Base-by-base conservation (phyloP, 2,329 filamentous ascomycete species). In the Tolypocladium paradoxum region DNA sequence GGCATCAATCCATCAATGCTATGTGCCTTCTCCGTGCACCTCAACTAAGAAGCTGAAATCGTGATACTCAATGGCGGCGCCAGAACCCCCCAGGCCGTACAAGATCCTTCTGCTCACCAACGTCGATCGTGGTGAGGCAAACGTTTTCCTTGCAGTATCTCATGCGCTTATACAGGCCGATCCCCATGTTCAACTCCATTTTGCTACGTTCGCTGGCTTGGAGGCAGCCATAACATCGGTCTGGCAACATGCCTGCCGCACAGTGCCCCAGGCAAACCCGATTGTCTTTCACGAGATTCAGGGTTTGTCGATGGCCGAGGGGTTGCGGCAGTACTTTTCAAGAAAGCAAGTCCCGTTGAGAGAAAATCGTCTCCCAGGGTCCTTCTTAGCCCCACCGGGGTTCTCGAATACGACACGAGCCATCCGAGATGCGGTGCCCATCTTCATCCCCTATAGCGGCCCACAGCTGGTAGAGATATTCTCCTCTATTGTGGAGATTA, bases 101-200 rank as follows among this genome's bases (percentile, higher is more conserved):
- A 63, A 53, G 48, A 63, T 74, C 9, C 61, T 77, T 1, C 68
- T 77, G 43, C 57, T 77, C 40, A 72, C 73, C 4, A 75, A 72
- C 57, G 65, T 67, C 50, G 75, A 77, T 53, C 67, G 69, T 54
- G 75, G 75, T 4, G 71, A 76, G 53, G 69, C 71, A 20, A 77
- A 75, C 57, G 69, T 76, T 27, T 65, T 74, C 36, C 56, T 78
- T 7, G 74, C 74, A 7, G 67, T 71, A 0, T 64, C 64, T 4
- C 65, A 72, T 36, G 73, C 73, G 31, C 62, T 76, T 0, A 56
- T 73, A 1, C 58, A 55, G 18, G 35, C 63, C 4, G 61, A 66
- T 6, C 64, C 65, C 2, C 54, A 69, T 16, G 64, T 71, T 31
- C 65, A 73, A 35, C 60, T 77, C 7, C 74, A 77, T 53, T 65